Evolutionary conservation across 306 rosid species (phyloP).

Genomic region (Vicia faba): DNA sequence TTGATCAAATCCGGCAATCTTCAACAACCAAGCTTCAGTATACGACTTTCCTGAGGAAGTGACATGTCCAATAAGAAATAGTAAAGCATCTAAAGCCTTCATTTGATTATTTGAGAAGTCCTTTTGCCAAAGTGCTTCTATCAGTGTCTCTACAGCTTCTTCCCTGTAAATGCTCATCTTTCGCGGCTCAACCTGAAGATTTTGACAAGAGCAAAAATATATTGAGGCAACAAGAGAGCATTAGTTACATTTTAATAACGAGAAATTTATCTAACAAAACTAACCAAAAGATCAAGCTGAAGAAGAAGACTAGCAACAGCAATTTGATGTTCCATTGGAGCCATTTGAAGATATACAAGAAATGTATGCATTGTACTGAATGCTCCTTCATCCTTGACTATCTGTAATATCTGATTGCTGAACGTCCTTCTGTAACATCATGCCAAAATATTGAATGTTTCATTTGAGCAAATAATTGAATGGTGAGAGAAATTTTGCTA

Average conservation of each 20-base stretch:
- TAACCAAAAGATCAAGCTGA: constrained; percentile 95
- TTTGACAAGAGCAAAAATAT: constrained; percentile 25
- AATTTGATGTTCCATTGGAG: constrained; percentile 84
- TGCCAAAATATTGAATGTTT: constrained; percentile 24
- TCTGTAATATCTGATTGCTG: constrained; percentile 72
- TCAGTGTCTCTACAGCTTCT: constrained; percentile 78
- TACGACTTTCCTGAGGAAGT: constrained; percentile 74
- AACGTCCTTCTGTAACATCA: constrained; percentile 60
- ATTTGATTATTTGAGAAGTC: constrained; percentile 67
- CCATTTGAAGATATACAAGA: constrained; percentile 90
- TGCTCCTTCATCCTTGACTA: constrained; percentile 83
- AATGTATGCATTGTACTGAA: constrained; percentile 89
- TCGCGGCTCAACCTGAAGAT: constrained; percentile 76
- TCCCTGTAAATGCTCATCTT: constrained; percentile 97
- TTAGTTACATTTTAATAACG: constrained; percentile 6
- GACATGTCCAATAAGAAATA: constrained; percentile 70
- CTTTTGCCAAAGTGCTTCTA: constrained; percentile 73
- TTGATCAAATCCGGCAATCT: constrained; percentile 82
- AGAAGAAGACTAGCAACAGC: constrained; percentile 81
- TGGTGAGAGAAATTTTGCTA: constrained; percentile 31
- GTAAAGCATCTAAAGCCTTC: constrained; percentile 68
- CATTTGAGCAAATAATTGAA: constrained; percentile 12
- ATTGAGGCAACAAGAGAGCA: neutral
- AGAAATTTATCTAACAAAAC: constrained; percentile 33
- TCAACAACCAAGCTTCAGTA: constrained; percentile 82